Evolutionary conservation across 192 early-diverging fungal genomes (phyloP), one percentile per base, ranked within the genome.

Genomic region (Umbelopsis ramanniana): DNA sequence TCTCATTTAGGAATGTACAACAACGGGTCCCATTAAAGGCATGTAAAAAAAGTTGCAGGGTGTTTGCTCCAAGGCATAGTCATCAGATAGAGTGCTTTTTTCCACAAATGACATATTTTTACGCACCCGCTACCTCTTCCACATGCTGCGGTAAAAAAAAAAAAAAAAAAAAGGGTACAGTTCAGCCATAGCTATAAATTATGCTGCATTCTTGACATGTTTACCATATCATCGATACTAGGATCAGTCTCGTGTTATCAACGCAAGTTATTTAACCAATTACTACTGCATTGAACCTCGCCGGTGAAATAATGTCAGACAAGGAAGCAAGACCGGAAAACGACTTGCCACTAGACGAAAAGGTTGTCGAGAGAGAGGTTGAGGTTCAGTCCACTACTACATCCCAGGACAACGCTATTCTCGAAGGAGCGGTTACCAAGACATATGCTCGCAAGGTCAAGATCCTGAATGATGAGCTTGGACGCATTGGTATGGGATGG

Each of bases 401-500:
- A n/a, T 50, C 48, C 15, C 48, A 15, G 14, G 57, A 63, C 33
- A 63, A 63, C 35, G 7, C 57, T 17, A 63, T 63, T 63, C 57
- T 63, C 7, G 57, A 63, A 8, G 57, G 24, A 5, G 26, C 57
- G 17, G 57, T 63, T 14, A 37, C 29, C 26, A 63, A 63, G 6
- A 1, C 4, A 6, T 50, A 50, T 19, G 48, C 48, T 1, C 48
- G 48, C 19, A 50, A 50, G 17, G 48, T 50, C 17, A 50, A 50
- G 48, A 50, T 50, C 15, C 15, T 50, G 1, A 50, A 50, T 5
- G 48, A 17, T 50, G 48, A 50, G 48, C 48, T 50, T 0, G n/a
- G 19, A 17, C 7, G n/a, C 7, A 63, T 63, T 38, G 57, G 57
- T 2, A 63, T 63, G 57, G 57, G 57, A 63, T 38, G 57, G 57